Percentiles rank a stretch among this genome's conserved stretches.
These are phyloP conservation scores for Populus pruinosa DNA, from an alignment of 345 rosid genomes.

Conservation along the genomic window DNA sequence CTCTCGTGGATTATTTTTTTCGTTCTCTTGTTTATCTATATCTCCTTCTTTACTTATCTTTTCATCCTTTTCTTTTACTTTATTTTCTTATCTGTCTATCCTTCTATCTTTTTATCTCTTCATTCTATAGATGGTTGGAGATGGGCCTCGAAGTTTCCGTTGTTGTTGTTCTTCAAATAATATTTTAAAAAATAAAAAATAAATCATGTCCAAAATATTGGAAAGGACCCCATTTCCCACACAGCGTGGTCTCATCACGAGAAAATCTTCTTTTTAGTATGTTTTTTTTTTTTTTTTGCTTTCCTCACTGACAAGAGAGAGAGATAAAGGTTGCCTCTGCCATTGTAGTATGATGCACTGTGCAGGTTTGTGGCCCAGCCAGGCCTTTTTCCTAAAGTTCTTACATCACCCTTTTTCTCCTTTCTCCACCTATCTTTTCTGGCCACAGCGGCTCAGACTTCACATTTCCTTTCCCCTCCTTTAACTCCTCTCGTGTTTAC, in stretches of 20 bases:
- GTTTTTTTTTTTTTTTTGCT: background rate
- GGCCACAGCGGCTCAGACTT: background rate
- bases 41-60: no score
- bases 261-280: constrained; percentile 17
- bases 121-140: no score
- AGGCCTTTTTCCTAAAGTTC: background rate
- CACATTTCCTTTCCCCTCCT: background rate
- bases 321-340: background rate
- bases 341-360: background rate
- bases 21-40: no score
- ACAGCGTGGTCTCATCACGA: constrained; percentile 26
- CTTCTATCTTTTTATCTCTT: no score
- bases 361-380: background rate
- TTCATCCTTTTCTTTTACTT: no score
- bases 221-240: background rate
- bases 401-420: background rate
- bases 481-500: no score
- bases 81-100: no score
- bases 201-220: no score
- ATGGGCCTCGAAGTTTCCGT: no score
- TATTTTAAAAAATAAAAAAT: no score
- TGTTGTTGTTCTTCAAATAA: no score
- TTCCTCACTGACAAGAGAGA: background rate
- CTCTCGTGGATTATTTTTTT: no score
- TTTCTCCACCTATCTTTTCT: background rate